phyloP scores from a whole-genome alignment of 2,329 filamentous ascomycete genomes.

The Colletotrichum tropicale region DNA sequence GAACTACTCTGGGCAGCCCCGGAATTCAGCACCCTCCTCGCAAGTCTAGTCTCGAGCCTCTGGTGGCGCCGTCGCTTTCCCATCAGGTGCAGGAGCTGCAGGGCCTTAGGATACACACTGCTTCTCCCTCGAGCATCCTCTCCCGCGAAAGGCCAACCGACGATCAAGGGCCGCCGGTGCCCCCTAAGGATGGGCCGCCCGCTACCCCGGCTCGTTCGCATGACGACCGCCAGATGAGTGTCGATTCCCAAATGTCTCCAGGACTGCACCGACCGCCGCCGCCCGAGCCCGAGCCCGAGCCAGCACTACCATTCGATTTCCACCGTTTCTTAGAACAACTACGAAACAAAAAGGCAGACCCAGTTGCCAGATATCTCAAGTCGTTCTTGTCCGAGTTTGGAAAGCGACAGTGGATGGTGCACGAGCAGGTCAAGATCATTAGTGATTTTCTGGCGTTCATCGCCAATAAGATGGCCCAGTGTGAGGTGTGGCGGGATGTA shows the following conservation, averaged over 20 bases:
- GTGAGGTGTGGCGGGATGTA: constrained; percentile 94
- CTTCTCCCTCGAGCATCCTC: constrained; percentile 41
- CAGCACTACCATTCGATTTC: constrained; percentile 91
- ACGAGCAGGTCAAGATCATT: constrained; percentile 99
- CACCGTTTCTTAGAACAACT: constrained; percentile 96
- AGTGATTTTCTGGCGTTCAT: constrained; percentile 96
- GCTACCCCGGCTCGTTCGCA: constrained; percentile 39
- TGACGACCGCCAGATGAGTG: constrained; percentile 38
- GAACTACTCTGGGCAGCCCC: constrained; percentile 71
- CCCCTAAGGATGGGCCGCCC: constrained; percentile 62
- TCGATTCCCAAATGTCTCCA: constrained; percentile 49
- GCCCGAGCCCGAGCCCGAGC: constrained; percentile 79
- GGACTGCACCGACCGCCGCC: constrained; percentile 66
- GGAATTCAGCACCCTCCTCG: constrained; percentile 74
- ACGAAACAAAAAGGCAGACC: constrained; percentile 95
- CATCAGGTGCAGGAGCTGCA: constrained; percentile 54
- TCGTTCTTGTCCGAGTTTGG: constrained; percentile 95
- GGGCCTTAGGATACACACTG: constrained; percentile 38
- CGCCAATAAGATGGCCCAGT: constrained; percentile 96
- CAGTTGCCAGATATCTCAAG: constrained; percentile 92
- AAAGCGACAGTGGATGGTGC: constrained; percentile 99
- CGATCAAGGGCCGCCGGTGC: constrained; percentile 61
- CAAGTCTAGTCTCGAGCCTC: constrained; percentile 83
- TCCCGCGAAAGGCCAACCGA: constrained; percentile 42
- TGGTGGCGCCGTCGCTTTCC: constrained; percentile 52